Evolutionary conservation across 1,284 basidiomycete species (phyloP), one percentile per base, ranked within the genome.

Genomic region (Tylopilus sp.): DNA sequence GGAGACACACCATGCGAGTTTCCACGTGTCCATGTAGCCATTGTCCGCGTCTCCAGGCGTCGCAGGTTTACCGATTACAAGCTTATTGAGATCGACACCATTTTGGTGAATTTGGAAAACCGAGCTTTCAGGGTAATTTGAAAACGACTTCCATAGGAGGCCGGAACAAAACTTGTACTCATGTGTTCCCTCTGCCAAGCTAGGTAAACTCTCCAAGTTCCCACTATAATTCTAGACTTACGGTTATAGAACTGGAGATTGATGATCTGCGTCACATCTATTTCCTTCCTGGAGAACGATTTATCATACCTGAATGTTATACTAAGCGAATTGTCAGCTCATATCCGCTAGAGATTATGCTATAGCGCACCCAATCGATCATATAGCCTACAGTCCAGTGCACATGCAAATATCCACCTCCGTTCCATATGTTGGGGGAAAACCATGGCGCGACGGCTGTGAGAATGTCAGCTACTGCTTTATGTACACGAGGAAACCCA

Each of bases 221-320:
- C 12, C 16, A 13, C 33, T 29, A 3, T 26, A 39, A 41, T 36
- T 38, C 13, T 36, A 13, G 2, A 75, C 82, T 67, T 67, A 88
- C 88, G 88, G 75, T 90, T 90, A 75, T 90, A 90, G 78, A 89
- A 90, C 83, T 89, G 24, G 33, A 53, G 4, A 29, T 22, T 89
- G 22, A 39, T 9, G 9, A 32, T 13, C 6, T 24, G 5, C 6
- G 39, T 71, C 33, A 65, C 53, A 10, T 19, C 6, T n/a, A 2
- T 4, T 12, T 36, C 6, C 33, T 36, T 36, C 33, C 33, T 36
- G 10, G 33, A 36, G 33, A 10, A 36, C 33, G 33, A 36, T 36
- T 36, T 36, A 36, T 36, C 33, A 36, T 36, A 36, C 33, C 33
- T 36, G 33, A 36, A 36, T 10, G 33, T 36, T 36, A 36, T 36